A percentile compares a stretch with the other conserved stretches of the same genome.
Evolutionary conservation across 345 rosid genomes (phyloP).

Genomic region (Eucalyptus erythrocorys): DNA sequence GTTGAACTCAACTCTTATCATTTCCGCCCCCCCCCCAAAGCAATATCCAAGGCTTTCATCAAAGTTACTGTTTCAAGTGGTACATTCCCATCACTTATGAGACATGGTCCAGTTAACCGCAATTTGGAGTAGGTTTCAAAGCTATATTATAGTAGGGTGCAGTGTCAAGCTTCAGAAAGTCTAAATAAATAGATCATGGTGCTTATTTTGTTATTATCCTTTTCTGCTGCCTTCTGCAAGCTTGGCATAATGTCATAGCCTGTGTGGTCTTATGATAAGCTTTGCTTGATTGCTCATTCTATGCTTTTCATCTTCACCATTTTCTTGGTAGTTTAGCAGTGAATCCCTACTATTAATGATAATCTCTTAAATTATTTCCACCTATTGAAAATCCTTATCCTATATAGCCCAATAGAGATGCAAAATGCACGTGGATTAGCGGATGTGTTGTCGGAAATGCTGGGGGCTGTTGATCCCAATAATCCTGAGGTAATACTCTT

Average conservation of each 20-base stretch:
- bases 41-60: neutral
- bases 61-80: neutral
- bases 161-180: neutral
- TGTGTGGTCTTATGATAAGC: neutral
- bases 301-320: neutral
- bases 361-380: neutral
- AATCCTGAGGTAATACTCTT: conserved; percentile 46
- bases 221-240: neutral
- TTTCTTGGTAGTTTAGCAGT: neutral
- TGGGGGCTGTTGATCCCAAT: conserved; percentile 76
- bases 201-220: neutral
- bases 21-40: neutral
- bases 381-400: neutral
- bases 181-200: neutral
- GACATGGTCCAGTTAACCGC: neutral
- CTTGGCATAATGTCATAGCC: neutral
- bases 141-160: neutral
- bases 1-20: neutral
- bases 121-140: neutral
- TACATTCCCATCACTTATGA: neutral
- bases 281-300: neutral
- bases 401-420: conserved; percentile 58
- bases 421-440: conserved; percentile 62
- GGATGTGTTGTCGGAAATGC: conserved; percentile 79
- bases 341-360: neutral